phyloP scores from a whole-genome alignment of 805 yeast genomes.

The Debaryomyces hansenii region DNA sequence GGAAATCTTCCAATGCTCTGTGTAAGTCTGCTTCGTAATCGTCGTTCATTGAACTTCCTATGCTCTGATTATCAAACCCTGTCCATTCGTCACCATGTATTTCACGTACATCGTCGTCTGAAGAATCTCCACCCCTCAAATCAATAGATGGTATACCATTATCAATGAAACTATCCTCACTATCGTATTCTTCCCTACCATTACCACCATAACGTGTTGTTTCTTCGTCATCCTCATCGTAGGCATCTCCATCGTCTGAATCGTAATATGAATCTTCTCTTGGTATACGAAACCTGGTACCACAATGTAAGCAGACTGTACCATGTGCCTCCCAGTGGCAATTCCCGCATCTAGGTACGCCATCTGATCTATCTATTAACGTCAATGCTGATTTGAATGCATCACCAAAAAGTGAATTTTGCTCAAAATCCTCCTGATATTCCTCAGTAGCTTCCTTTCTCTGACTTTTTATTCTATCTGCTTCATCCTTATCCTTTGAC shows the following conservation, averaged over 20 bases:
- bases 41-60: neutral
- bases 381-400: slow-evolving; percentile 48
- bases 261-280: slow-evolving; percentile 33
- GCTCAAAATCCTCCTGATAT: slow-evolving; percentile 41
- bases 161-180: slow-evolving; percentile 35
- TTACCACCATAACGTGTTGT: slow-evolving; percentile 12
- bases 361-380: slow-evolving; percentile 62
- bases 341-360: slow-evolving; percentile 70
- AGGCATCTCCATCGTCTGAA: slow-evolving; percentile 38
- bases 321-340: slow-evolving; percentile 84
- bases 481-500: slow-evolving; percentile 24
- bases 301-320: slow-evolving; percentile 66
- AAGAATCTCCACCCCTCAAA: slow-evolving; percentile 1
- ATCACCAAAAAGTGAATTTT: slow-evolving; percentile 45
- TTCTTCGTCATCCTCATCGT: slow-evolving; percentile 34
- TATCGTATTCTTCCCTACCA: slow-evolving; percentile 22
- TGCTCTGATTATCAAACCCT: neutral
- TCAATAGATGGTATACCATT: slow-evolving; percentile 14
- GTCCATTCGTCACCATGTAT: slow-evolving; percentile 3
- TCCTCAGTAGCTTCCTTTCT: slow-evolving; percentile 26
- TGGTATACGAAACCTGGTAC: slow-evolving; percentile 46
- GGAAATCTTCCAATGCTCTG: slow-evolving; percentile 26
- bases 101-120: slow-evolving; percentile 7
- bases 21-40: slow-evolving; percentile 18
- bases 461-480: slow-evolving; percentile 19